These are phyloP conservation scores for Pseudevernia furfuracea DNA, from an alignment of 495 filamentous ascomycete species.

Conservation along the genomic window DNA sequence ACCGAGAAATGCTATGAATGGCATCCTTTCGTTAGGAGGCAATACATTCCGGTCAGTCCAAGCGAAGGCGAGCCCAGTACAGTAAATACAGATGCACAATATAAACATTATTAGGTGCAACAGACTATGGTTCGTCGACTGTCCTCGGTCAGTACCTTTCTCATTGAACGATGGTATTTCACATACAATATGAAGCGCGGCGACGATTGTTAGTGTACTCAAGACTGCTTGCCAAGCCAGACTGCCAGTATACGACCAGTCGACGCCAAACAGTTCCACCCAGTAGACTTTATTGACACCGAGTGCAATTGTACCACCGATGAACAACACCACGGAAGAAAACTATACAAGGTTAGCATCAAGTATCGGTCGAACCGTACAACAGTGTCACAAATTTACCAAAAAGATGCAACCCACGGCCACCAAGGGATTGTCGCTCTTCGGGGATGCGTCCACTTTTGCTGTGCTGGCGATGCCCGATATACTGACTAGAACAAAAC, in stretches of 20 bases:
- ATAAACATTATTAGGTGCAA: slow-evolving; percentile 12
- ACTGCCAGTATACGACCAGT: slow-evolving; percentile 31
- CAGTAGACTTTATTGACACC: slow-evolving; percentile 28
- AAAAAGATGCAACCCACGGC: slow-evolving; percentile 35
- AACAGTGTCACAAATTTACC: background rate
- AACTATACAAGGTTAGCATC: slow-evolving; percentile 8
- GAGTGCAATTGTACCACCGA: slow-evolving; percentile 27
- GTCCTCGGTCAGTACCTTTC: background rate
- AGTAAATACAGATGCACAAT: slow-evolving; percentile 14
- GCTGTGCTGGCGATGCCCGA: slow-evolving; percentile 29
- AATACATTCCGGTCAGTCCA: background rate
- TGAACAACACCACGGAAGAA: slow-evolving; percentile 31
- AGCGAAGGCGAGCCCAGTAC: slow-evolving; percentile 5
- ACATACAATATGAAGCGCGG: slow-evolving; percentile 39
- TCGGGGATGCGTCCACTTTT: slow-evolving; percentile 27
- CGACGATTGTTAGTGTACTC: slow-evolving; percentile 30
- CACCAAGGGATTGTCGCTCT: slow-evolving; percentile 5
- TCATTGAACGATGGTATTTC: background rate
- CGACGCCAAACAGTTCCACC: slow-evolving; percentile 29
- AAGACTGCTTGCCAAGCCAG: slow-evolving; percentile 34
- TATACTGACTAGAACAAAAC: slow-evolving; percentile 32
- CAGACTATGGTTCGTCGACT: slow-evolving; percentile 16
- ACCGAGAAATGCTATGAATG: slow-evolving; percentile 8
- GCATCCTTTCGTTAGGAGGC: background rate
- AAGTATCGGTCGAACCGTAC: background rate